phyloP scores from a whole-genome alignment of 2,329 filamentous ascomycete genomes.

The Curvularia sp. region DNA sequence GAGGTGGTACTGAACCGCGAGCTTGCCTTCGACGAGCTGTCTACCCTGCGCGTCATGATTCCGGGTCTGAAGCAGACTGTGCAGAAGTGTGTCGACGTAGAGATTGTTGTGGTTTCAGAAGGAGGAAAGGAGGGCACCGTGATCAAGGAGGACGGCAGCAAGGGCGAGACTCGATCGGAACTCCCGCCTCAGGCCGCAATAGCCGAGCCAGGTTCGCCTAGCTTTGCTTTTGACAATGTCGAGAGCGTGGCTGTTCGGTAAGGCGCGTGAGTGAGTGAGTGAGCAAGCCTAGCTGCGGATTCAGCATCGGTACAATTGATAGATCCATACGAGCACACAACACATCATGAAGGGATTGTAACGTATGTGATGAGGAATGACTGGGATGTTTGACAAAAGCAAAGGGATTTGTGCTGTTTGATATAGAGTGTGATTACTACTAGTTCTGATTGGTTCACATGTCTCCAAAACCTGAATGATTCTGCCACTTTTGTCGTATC shows the following conservation, averaged over 20 bases:
- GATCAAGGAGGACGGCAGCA: conserved; percentile 60
- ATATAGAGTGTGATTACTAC: background rate
- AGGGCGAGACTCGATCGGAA: conserved; percentile 64
- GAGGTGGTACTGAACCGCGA: conserved; percentile 80
- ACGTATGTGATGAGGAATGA: background rate
- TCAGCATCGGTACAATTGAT: background rate
- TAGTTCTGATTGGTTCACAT: background rate
- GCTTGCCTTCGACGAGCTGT: conserved; percentile 84
- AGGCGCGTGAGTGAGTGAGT: background rate
- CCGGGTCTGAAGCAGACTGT: conserved; percentile 78
- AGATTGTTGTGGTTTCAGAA: conserved; percentile 74
- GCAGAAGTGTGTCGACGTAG: conserved; percentile 70
- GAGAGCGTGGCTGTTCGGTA: conserved; percentile 38
- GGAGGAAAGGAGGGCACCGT: conserved; percentile 69
- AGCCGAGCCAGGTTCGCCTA: conserved; percentile 82
- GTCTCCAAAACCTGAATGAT: background rate
- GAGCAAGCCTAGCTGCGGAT: background rate
- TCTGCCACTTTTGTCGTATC: background rate
- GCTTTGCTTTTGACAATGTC: conserved; percentile 86
- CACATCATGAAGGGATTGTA: background rate
- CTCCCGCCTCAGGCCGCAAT: conserved; percentile 69
- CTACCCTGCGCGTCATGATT: conserved; percentile 78
- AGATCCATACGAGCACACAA: conserved; percentile 1
- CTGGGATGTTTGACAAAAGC: background rate
- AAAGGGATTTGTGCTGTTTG: background rate